Evolutionary conservation across 2,329 filamentous ascomycete genomes (phyloP), one percentile per base, ranked within the genome.

Genomic region (Dothideomycetidae sp.): DNA sequence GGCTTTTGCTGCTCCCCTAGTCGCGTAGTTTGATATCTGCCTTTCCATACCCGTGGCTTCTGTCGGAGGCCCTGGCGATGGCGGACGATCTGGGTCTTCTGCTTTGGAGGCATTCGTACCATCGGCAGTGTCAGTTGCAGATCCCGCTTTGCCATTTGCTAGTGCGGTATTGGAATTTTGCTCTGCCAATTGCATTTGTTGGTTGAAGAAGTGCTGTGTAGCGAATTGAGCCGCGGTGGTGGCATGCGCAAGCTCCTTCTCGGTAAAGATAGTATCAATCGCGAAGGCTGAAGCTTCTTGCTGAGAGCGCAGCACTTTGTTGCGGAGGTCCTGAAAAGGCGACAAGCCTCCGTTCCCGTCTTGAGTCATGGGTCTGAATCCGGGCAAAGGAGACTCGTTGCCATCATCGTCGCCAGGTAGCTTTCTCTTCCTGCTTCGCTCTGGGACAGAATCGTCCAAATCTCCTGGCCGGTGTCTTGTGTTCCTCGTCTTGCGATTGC

Each of bases 251-350:
- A 78, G 64, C 53, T 78, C 74, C 57, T 77, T 78, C 43, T 78
- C 73, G 3, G 72, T 78, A 51, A 78, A 78, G 11, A 78, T 61
- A n/a, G 68, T 66, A 39, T 76, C 67, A 40, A 78, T 66, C 5
- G 70, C 74, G 55, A 75, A 76, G 3, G 67, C 61, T 2, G 71
- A 62, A 5, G 71, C 67, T 44, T 70, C 66, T 46, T 71, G 70
- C 45, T 78, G 71, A 31, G 67, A 60, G 33, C 68, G 64, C 33
- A 67, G 52, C 18, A 59, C 60, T 46, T 64, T 64, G 9, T 64
- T 59, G 51, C 69, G 70, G 36, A 64, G 63, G 45, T 72, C 70
- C 37, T 62, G 62, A 56, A 63, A 67, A 2, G 65, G 64, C 37
- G 62, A 65, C 40, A 57, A 54, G 5, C 58, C 56, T 57, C 71